Evolutionary conservation across 2,329 filamentous ascomycete genomes (phyloP).

Genomic region (Monilinia polystroma): DNA sequence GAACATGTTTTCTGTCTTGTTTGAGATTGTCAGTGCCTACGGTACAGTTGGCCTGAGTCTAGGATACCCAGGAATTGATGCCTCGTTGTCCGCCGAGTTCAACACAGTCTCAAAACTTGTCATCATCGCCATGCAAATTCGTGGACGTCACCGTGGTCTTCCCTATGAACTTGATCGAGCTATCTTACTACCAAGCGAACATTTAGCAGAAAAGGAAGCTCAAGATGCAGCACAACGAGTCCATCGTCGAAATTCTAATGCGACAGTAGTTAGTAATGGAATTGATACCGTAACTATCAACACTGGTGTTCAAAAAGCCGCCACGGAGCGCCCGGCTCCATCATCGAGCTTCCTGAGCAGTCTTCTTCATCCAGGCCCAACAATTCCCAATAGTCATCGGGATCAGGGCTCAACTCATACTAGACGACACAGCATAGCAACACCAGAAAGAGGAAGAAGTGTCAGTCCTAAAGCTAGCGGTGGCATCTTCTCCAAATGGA

Average conservation of each 20-base stretch:
- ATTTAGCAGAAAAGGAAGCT: constrained; percentile 59
- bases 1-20: constrained; percentile 68
- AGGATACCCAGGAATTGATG: constrained; percentile 72
- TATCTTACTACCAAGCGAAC: constrained; percentile 65
- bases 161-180: constrained; percentile 69
- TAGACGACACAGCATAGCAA: constrained; percentile 21
- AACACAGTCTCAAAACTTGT: constrained; percentile 61
- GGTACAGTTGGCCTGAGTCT: constrained; percentile 91
- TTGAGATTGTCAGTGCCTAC: constrained; percentile 87
- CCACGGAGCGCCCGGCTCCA: constrained; percentile 22
- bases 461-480: constrained; percentile 16
- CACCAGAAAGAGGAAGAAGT: constrained; percentile 12
- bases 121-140: constrained; percentile 67
- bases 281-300: constrained; percentile 7
- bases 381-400: constrained; percentile 36
- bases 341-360: constrained; percentile 35
- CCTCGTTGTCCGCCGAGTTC: constrained; percentile 83
- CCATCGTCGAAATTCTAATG: constrained; percentile 28
- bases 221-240: constrained; percentile 41
- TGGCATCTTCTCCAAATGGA: constrained; percentile 20
- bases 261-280: constrained; percentile 21
- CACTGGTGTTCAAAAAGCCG: constrained; percentile 24
- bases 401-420: constrained; percentile 10
- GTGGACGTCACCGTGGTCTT: constrained; percentile 66
- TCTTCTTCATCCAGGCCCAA: constrained; percentile 39